A percentile compares a stretch with the other conserved stretches of the same genome.
These are phyloP conservation scores for Torrubiellomyces zombiae DNA, from an alignment of 2,329 filamentous ascomycete species.

Conservation along the genomic window DNA sequence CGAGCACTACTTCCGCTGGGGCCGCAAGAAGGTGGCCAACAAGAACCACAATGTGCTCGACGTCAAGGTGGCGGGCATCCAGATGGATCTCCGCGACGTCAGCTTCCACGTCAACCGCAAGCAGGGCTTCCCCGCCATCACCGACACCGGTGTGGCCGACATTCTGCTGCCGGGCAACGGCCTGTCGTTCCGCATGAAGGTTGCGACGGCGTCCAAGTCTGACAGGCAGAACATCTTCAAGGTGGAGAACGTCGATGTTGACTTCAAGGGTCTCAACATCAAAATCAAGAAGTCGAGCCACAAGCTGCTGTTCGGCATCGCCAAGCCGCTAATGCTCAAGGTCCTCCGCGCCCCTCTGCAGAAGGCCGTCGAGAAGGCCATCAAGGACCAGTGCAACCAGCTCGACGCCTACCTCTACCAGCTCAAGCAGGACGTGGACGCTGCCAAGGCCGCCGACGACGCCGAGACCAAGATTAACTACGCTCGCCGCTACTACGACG, in stretches of 20 bases:
- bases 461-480: conserved; percentile 65
- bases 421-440: conserved; percentile 71
- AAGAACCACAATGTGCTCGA: conserved; percentile 70
- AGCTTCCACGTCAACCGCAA: conserved; percentile 94
- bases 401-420: conserved; percentile 57
- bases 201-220: conserved; percentile 61
- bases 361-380: conserved; percentile 77
- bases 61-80: conserved; percentile 73
- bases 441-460: conserved; percentile 42
- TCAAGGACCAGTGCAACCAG: conserved; percentile 66
- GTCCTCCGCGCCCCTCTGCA: conserved; percentile 70
- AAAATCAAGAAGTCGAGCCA: conserved; percentile 91
- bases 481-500: conserved; percentile 68
- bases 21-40: conserved; percentile 71
- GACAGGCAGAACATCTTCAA: conserved; percentile 84
- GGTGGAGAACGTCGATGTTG: conserved; percentile 73
- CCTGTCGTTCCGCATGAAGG: conserved; percentile 79
- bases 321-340: conserved; percentile 77
- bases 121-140: conserved; percentile 76
- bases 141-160: conserved; percentile 76
- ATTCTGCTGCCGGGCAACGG: conserved; percentile 76
- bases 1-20: conserved; percentile 92
- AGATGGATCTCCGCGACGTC: conserved; percentile 83
- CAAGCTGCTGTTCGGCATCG: conserved; percentile 72
- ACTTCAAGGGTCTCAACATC: conserved; percentile 67